Conservation (phyloP, 2,329 filamentous ascomycete genomes). For the Penicillium rolfsii region DNA sequence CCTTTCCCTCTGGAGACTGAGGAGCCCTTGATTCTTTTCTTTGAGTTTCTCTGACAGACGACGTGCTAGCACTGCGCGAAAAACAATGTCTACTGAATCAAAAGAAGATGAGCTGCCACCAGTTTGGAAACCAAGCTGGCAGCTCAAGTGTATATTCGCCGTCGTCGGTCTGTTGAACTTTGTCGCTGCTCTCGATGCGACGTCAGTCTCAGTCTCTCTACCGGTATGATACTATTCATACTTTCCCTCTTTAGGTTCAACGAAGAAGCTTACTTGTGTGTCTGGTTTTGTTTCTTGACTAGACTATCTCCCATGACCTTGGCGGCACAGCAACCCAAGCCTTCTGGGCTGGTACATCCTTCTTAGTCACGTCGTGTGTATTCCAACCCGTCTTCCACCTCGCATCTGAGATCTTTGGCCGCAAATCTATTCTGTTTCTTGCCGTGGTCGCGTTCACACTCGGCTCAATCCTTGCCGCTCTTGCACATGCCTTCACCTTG, state of each 20-base stretch:
- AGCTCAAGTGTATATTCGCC: slow-evolving; percentile 20
- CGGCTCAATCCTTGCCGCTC: slow-evolving; percentile 16
- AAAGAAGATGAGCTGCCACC: neutral
- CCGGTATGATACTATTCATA: slow-evolving; percentile 7
- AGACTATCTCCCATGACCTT: slow-evolving; percentile 17
- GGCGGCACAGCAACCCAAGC: slow-evolving; percentile 17
- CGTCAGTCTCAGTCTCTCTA: slow-evolving; percentile 19
- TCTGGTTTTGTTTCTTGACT: neutral
- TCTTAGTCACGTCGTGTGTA: slow-evolving; percentile 18
- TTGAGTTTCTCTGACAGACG: too few relatives aligned
- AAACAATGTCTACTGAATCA: neutral
- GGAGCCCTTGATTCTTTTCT: too few relatives aligned
- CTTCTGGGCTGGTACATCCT: slow-evolving; percentile 22
- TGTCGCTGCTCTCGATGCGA: slow-evolving; percentile 16
- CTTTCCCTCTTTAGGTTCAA: neutral
- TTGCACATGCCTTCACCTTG: slow-evolving; percentile 33
- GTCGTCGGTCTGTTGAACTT: slow-evolving; percentile 17
- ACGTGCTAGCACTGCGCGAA: neutral
- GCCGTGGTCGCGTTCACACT: slow-evolving; percentile 12
- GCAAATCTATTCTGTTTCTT: slow-evolving; percentile 13
- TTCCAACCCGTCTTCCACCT: slow-evolving; percentile 18
- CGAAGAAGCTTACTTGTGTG: neutral
- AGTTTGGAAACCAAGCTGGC: slow-evolving; percentile 11
- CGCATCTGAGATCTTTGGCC: slow-evolving; percentile 19
- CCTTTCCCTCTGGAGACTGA: neutral